phyloP scores from a whole-genome alignment of 805 yeast genomes.

The Clavispora phyllophila region DNA sequence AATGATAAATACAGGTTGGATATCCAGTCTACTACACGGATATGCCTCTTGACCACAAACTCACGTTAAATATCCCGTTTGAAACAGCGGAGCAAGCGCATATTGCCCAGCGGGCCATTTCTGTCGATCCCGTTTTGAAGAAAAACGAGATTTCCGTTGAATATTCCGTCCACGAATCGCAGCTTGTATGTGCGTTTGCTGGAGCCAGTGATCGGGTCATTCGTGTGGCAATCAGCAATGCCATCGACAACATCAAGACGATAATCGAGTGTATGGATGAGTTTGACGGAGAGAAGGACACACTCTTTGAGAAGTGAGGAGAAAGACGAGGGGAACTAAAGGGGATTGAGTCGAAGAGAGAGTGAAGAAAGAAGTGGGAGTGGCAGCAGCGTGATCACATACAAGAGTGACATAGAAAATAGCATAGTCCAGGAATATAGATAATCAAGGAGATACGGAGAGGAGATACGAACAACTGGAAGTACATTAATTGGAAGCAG shows the following conservation, averaged over 20 bases:
- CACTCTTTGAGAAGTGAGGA: not conserved
- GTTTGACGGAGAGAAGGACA: conserved; percentile 41
- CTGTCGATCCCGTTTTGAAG: conserved; percentile 79
- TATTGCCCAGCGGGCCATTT: conserved; percentile 56
- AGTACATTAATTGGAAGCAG: too few relatives aligned
- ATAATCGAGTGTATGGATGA: conserved; percentile 77
- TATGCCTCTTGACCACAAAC: conserved; percentile 12
- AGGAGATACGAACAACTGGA: too few relatives aligned
- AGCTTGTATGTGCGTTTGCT: conserved; percentile 44
- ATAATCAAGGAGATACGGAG: too few relatives aligned
- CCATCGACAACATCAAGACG: conserved; percentile 71
- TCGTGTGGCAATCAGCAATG: conserved; percentile 79
- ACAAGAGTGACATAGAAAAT: too few relatives aligned
- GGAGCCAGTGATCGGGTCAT: conserved; percentile 71
- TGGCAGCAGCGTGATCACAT: too few relatives aligned
- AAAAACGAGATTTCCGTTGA: conserved; percentile 56
- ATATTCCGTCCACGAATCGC: conserved; percentile 32
- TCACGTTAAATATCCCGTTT: conserved; percentile 58
- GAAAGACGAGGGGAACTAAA: too few relatives aligned
- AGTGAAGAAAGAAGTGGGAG: too few relatives aligned
- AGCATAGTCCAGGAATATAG: too few relatives aligned
- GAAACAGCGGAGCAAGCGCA: conserved; percentile 51
- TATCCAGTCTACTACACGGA: not conserved
- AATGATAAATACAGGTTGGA: not conserved
- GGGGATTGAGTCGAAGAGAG: too few relatives aligned